Base-by-base conservation (phyloP, 345 rosid species). In the Abelmoschus esculentus region DNA sequence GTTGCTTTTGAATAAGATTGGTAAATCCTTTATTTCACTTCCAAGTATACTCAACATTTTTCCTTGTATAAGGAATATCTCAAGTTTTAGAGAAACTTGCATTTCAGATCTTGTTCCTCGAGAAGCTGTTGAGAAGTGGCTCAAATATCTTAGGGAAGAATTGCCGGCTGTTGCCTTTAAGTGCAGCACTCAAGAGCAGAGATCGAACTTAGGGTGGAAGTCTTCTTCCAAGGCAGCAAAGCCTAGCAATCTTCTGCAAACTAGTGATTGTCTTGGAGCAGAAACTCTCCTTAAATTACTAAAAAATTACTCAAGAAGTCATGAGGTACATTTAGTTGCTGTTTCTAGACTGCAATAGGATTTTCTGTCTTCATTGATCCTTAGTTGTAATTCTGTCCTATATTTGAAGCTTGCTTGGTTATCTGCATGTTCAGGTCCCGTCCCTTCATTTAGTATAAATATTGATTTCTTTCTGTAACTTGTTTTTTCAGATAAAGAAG, bases 221-320 rank as follows among this genome's bases (percentile, higher is more conserved):
- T 84, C 95, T 64, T 79, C 95, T 65, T 76, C 86, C 0, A 91
- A 85, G 79, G 73, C 83, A 47, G 79, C 86, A 46, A 95, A 87
- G 78, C 81, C 96, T 10, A 91, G 87, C 80, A 85, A 74, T 72
- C 15, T 82, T 61, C 77, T 87, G 79, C 98, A 91, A 79, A 91
- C 97, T 9, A 95, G 98, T 76, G 98, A 95, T 72, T 95, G 99
- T 78, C 97, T 95, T 73, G 98, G 98, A 73, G 99, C 99, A 38
- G 97, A 91, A 66, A 88, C 96, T 65, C 98, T 91, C 40, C 78
- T 91, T 75, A 95, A 95, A 72, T 74, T 95, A 83, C 77, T 95
- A 73, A 95, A 95, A 76, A 91, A 90, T 76, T 95, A 91, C 82
- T 90, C 97, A 3, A 95, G 96, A 82, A 91, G 98, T 82, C 90